Percentiles rank a stretch among this genome's conserved stretches.
Evolutionary conservation across 345 rosid species (phyloP).

Genomic region (Heritiera littoralis): DNA sequence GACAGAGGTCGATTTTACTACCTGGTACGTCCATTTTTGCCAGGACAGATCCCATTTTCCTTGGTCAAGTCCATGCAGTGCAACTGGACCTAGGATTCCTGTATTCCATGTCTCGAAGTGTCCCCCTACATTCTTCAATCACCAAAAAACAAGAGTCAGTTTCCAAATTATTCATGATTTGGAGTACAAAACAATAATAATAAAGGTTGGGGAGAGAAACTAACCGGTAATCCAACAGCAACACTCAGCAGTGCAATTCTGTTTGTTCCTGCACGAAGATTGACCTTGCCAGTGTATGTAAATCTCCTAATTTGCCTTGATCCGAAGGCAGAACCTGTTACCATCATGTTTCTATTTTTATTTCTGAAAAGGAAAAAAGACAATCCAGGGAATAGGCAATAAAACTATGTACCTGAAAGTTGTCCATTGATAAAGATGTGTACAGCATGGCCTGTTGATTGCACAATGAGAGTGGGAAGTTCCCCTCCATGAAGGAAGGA

Average conservation of each 20-base stretch:
- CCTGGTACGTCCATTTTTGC: conserved; percentile 99
- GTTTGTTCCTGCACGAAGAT: conserved; percentile 78
- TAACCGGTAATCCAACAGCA: conserved; percentile 92
- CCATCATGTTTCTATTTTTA: conserved; percentile 14
- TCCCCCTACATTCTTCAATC: conserved; percentile 83
- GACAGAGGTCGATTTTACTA: conserved; percentile 22
- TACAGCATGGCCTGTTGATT: conserved; percentile 91
- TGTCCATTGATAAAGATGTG: conserved; percentile 87
- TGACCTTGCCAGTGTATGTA: conserved; percentile 74
- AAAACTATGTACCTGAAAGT: conserved; percentile 69
- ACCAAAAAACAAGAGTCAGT: neutral
- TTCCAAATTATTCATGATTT: neutral
- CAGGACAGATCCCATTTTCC: conserved; percentile 91
- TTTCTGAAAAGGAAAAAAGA: conserved; percentile 3
- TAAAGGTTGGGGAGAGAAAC: conserved; percentile 29
- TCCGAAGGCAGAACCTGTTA: conserved; percentile 82
- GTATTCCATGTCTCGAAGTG: conserved; percentile 95
- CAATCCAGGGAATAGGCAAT: neutral
- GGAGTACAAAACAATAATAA: neutral
- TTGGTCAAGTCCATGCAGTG: conserved; percentile 80
- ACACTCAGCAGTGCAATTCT: conserved; percentile 91
- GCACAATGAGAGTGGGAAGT: conserved; percentile 81
- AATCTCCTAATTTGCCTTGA: conserved; percentile 77
- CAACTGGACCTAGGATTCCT: conserved; percentile 96
- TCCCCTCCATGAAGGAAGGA: conserved; percentile 91